Evolutionary conservation across 2,329 filamentous ascomycete genomes (phyloP).

Genomic region (Phoma herbarum): DNA sequence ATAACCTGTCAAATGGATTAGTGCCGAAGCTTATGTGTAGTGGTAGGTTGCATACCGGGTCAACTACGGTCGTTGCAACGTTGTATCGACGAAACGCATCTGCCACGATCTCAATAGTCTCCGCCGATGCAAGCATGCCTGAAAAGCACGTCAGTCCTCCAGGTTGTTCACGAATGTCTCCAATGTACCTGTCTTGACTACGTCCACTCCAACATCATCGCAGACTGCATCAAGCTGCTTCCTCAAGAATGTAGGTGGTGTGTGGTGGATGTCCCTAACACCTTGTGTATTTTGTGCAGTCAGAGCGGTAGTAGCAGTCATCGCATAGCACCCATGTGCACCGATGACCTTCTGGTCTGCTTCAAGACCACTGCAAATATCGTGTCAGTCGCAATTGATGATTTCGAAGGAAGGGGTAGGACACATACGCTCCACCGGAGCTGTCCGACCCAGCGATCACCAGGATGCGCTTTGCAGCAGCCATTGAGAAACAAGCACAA

Average conservation of each 20-base stretch:
- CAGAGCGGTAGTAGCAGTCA: conserved; percentile 93
- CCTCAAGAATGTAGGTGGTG: conserved; percentile 79
- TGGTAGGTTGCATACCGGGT: conserved; percentile 68
- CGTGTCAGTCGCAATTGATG: conserved; percentile 29
- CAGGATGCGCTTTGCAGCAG: conserved; percentile 65
- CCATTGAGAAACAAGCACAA: conserved; percentile 31
- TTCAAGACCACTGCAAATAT: conserved; percentile 76
- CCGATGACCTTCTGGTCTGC: conserved; percentile 95
- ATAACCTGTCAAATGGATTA: conserved; percentile 69
- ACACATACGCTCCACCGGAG: conserved; percentile 82
- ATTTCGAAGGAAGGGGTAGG: conserved; percentile 25
- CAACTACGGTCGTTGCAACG: conserved; percentile 70
- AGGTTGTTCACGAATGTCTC: background rate
- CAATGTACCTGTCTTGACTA: conserved; percentile 82
- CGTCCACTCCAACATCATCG: conserved; percentile 85
- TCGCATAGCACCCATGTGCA: conserved; percentile 91
- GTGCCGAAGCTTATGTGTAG: background rate
- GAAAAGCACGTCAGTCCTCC: conserved; percentile 15
- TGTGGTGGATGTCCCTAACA: conserved; percentile 80
- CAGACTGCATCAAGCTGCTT: conserved; percentile 88
- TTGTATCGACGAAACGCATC: conserved; percentile 67
- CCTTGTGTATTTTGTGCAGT: conserved; percentile 95
- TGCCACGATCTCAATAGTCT: conserved; percentile 74
- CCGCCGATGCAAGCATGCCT: conserved; percentile 84
- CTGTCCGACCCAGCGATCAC: conserved; percentile 90